Conservation (phyloP, 164 flowering plant genomes). For the Stephania japonica region DNA sequence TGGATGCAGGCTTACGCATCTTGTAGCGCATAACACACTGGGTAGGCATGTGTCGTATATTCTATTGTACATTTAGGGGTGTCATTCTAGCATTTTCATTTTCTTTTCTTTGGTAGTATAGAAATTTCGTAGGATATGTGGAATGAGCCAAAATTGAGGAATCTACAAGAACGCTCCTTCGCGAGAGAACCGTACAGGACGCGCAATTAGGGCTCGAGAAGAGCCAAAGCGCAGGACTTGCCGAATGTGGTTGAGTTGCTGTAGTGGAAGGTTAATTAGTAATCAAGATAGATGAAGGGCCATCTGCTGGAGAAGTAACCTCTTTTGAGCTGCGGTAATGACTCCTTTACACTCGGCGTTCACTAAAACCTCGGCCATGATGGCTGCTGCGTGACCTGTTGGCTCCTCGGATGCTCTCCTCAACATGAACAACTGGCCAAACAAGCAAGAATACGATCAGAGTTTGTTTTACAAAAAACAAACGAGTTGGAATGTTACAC, state of each 20-base stretch:
- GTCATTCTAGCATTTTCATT: too few species aligned
- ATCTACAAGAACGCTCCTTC: not conserved
- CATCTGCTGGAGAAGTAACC: slow-evolving; percentile 60
- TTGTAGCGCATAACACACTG: too few species aligned
- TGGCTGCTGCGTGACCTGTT: slow-evolving; percentile 67
- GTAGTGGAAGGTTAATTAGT: not conserved
- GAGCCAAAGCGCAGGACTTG: not conserved
- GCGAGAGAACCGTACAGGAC: not conserved
- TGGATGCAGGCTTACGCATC: too few species aligned
- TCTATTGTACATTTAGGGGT: too few species aligned
- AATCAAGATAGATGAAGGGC: slow-evolving; percentile 59
- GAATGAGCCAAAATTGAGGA: slow-evolving; percentile 1
- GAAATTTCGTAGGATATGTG: not conserved
- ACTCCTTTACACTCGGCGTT: slow-evolving; percentile 68
- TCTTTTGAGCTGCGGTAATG: slow-evolving; percentile 63
- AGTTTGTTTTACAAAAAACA: too few species aligned
- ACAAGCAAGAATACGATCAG: not conserved
- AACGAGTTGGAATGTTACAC: too few species aligned
- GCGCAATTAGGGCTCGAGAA: not conserved
- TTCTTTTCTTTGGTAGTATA: too few species aligned
- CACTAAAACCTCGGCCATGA: slow-evolving; percentile 61
- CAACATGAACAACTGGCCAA: slow-evolving; percentile 58
- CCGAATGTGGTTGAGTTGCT: not conserved
- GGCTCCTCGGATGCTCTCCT: slow-evolving; percentile 65
- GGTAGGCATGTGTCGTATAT: too few species aligned